Evolutionary conservation across 2,329 filamentous ascomycete species (phyloP).

Genomic region (Emmonsia crescens): DNA sequence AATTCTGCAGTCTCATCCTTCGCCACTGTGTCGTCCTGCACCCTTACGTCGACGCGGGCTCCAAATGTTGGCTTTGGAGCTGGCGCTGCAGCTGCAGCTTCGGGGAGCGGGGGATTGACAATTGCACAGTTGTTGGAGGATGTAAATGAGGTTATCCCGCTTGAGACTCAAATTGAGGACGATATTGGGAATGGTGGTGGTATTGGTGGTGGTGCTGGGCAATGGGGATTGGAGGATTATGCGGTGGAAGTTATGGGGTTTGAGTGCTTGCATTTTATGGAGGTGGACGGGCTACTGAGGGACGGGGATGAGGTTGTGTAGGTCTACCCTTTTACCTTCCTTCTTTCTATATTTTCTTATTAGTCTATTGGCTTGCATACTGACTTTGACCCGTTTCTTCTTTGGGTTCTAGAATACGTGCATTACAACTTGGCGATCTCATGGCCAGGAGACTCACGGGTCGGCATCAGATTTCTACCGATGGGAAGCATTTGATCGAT

Average conservation of each 20-base stretch:
- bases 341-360: not conserved
- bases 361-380: conserved; percentile 1
- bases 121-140: conserved; percentile 66
- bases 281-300: conserved; percentile 57
- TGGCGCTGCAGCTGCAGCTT: conserved; percentile 12
- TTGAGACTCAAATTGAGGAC: conserved; percentile 52
- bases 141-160: conserved; percentile 67
- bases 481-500: conserved; percentile 74
- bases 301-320: conserved; percentile 78
- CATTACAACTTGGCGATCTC: conserved; percentile 64
- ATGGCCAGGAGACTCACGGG: conserved; percentile 62
- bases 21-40: conserved; percentile 8
- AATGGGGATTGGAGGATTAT: conserved; percentile 85
- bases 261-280: conserved; percentile 80
- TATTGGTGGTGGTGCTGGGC: conserved; percentile 20
- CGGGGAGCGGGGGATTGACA: conserved; percentile 48
- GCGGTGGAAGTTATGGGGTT: conserved; percentile 70
- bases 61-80: conserved; percentile 25
- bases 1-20: conserved; percentile 22
- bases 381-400: not conserved
- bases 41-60: conserved; percentile 23
- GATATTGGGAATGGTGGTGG: conserved; percentile 16
- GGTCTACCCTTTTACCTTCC: conserved; percentile 46
- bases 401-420: conserved; percentile 53
- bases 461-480: conserved; percentile 65